Conservation (phyloP, 2,329 filamentous ascomycete genomes). For the Colletotrichum aenigma region DNA sequence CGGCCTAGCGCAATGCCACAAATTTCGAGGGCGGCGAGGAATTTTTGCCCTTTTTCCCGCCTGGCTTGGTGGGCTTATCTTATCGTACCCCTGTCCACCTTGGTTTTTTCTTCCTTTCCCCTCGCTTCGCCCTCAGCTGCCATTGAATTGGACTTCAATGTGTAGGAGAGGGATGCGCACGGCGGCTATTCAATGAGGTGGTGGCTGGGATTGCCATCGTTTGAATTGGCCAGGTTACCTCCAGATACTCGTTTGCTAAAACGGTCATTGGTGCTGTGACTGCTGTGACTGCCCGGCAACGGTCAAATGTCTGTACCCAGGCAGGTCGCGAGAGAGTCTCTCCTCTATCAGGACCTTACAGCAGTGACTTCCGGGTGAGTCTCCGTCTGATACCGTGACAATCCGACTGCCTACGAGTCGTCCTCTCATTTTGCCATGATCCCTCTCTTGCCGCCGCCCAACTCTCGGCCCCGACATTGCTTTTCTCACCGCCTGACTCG, state of each 20-base stretch:
- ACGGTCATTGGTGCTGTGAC: not conserved
- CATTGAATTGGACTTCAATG: not conserved
- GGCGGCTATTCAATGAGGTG: not conserved
- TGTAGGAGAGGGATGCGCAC: not conserved
- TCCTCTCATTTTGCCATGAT: not conserved
- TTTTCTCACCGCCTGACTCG: conserved; percentile 19
- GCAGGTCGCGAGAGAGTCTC: not conserved
- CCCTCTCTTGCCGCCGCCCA: not conserved
- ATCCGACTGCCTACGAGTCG: not conserved
- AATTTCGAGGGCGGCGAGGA: conserved; percentile 10
- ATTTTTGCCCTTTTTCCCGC: conserved; percentile 13
- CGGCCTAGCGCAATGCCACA: conserved; percentile 11
- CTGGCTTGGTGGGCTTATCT: conserved; percentile 13
- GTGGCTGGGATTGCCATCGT: not conserved
- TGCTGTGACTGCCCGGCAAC: not conserved
- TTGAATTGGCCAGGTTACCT: not conserved
- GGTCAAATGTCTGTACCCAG: not conserved
- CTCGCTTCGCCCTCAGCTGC: not conserved
- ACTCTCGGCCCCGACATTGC: not conserved
- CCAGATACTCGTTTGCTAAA: not conserved
- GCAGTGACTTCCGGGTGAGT: not conserved
- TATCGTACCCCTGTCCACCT: conserved; percentile 7
- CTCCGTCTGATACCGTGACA: not conserved
- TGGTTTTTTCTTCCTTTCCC: not conserved
- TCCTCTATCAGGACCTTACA: not conserved